Conservation (phyloP, 2,329 filamentous ascomycete genomes). For the Trichoderma lentiforme region DNA sequence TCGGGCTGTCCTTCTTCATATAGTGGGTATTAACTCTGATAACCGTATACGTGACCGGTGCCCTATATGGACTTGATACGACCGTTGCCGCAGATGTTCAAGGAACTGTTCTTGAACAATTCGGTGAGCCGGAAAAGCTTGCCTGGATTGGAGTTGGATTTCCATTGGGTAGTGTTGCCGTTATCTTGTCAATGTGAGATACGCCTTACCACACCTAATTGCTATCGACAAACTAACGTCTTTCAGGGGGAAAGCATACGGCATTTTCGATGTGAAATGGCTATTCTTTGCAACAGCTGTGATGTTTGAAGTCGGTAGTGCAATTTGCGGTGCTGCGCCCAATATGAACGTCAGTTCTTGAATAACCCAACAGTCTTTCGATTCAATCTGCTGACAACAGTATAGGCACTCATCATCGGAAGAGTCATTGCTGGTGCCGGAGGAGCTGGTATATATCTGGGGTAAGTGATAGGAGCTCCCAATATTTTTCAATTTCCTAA, state of each 20-base stretch:
- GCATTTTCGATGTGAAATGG: not conserved
- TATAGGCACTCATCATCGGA: not conserved
- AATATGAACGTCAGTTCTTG: not conserved
- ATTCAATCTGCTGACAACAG: not conserved
- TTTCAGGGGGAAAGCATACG: not conserved
- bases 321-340: not conserved
- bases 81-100: not conserved
- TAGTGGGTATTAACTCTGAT: not conserved
- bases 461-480: not conserved
- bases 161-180: not conserved
- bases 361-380: not conserved
- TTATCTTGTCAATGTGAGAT: not conserved
- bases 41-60: not conserved
- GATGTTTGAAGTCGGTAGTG: not conserved
- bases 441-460: not conserved
- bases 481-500: not conserved
- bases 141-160: not conserved
- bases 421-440: not conserved
- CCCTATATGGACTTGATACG: not conserved
- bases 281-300: not conserved
- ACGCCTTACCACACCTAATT: fast-evolving
- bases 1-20: not conserved
- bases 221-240: not conserved
- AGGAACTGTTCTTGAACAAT: not conserved
- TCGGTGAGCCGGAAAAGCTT: not conserved